Evolutionary conservation across 2,329 filamentous ascomycete species (phyloP).

Genomic region (Pseudocercospora eumusae): DNA sequence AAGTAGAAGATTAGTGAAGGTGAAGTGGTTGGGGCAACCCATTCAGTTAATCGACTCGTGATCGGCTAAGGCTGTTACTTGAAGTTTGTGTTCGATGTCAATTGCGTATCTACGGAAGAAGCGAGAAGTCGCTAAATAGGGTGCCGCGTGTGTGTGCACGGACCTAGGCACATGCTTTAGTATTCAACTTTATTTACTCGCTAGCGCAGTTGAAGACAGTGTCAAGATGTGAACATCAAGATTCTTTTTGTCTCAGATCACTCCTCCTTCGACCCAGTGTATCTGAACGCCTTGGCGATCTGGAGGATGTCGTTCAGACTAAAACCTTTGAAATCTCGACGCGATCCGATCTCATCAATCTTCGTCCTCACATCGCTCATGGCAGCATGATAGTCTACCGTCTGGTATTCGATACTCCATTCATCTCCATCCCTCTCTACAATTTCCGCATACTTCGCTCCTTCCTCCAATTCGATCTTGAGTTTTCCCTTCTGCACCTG

Average conservation of each 20-base stretch:
- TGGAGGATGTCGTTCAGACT: not conserved
- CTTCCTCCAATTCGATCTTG: not conserved
- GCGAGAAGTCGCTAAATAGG: too few species aligned
- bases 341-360: not conserved
- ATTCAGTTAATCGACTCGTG: not conserved
- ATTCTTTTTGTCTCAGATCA: not conserved
- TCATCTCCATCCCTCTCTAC: not conserved
- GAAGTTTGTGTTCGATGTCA: too few species aligned
- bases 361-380: not conserved
- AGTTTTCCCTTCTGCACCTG: not conserved
- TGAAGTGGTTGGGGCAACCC: not conserved
- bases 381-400: not conserved
- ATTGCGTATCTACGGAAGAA: too few species aligned
- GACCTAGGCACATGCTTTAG: too few species aligned
- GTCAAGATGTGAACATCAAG: not conserved
- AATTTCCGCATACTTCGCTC: not conserved
- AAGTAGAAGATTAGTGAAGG: not conserved
- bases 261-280: not conserved
- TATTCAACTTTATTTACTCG: too few species aligned
- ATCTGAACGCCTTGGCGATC: not conserved
- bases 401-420: not conserved
- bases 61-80: not conserved
- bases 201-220: not conserved
- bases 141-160: too few species aligned
- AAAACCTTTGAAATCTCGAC: not conserved